These are phyloP conservation scores for Cryphonectria carpinicola DNA, from an alignment of 2,329 filamentous ascomycete species.

Conservation along the genomic window DNA sequence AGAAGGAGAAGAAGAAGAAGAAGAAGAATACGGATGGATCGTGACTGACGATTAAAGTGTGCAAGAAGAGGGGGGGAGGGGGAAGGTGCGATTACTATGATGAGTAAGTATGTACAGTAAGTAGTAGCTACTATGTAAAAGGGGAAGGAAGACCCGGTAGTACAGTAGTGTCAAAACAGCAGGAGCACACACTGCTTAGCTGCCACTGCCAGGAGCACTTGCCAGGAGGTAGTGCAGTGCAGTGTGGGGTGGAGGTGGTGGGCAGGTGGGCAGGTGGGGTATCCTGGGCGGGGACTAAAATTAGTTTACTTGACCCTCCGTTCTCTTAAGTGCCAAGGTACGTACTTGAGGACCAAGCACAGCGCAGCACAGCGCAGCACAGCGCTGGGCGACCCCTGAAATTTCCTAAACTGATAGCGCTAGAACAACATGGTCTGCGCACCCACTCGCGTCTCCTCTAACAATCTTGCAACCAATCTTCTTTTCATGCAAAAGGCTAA, in stretches of 20 bases:
- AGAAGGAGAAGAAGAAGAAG: too few species aligned
- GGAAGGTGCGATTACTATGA: too few species aligned
- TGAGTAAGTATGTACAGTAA: too few species aligned
- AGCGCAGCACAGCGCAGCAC: background rate
- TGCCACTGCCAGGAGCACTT: too few species aligned
- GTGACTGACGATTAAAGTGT: too few species aligned
- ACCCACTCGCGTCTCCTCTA: slow-evolving; percentile 2
- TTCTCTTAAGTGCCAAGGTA: background rate
- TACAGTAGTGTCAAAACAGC: background rate
- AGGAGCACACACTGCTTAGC: background rate
- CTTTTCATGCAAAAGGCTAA: background rate
- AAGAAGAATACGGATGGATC: background rate
- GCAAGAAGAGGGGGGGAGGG: too few species aligned
- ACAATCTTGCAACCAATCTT: background rate
- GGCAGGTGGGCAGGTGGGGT: background rate
- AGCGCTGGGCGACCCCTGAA: background rate
- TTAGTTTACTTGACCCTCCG: background rate
- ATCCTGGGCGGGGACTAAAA: background rate
- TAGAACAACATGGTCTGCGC: background rate
- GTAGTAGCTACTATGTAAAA: too few species aligned
- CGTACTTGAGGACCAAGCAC: too few species aligned
- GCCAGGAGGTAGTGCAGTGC: too few species aligned
- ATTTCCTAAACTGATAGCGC: background rate
- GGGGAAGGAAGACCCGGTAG: too few species aligned
- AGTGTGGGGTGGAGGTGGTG: background rate